Conservation (phyloP, 2,329 filamentous ascomycete genomes). For the Zasmidium cellare region DNA sequence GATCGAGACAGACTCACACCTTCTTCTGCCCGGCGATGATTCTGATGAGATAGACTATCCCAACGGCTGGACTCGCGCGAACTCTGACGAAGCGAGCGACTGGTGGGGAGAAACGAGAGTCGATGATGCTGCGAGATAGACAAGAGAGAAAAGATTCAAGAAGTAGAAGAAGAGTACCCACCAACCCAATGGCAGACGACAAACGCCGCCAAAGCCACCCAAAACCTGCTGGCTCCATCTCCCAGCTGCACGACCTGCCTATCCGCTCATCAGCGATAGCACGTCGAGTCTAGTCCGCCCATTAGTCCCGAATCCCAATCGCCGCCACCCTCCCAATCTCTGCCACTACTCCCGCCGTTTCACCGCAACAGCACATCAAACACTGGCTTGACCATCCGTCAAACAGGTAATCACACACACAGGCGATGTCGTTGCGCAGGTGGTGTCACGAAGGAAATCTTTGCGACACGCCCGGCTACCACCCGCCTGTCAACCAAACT, state of each 20-base stretch:
- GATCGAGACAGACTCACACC: background rate
- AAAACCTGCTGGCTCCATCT: background rate
- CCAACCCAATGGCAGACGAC: background rate
- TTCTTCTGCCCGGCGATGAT: background rate
- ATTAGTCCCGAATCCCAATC: background rate
- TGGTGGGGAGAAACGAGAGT: background rate
- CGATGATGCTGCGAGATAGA: background rate
- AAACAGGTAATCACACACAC: background rate
- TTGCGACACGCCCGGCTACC: background rate
- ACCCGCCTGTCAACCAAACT: background rate
- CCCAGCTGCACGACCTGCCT: slow-evolving; percentile 6
- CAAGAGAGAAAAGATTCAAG: background rate
- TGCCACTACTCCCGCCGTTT: background rate
- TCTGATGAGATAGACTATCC: background rate
- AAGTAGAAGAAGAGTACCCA: background rate
- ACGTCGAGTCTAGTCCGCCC: background rate
- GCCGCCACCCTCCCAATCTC: background rate
- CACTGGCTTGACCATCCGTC: background rate
- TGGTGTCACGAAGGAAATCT: background rate
- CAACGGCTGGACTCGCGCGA: background rate
- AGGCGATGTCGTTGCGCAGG: background rate
- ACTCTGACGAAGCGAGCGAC: background rate
- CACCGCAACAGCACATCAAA: background rate
- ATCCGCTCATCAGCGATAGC: background rate
- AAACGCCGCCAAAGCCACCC: background rate